Percentiles rank a stretch among this genome's conserved stretches.
Evolutionary conservation across 140 eudicot species (phyloP).

Genomic region (Ambrosia hybrid): DNA sequence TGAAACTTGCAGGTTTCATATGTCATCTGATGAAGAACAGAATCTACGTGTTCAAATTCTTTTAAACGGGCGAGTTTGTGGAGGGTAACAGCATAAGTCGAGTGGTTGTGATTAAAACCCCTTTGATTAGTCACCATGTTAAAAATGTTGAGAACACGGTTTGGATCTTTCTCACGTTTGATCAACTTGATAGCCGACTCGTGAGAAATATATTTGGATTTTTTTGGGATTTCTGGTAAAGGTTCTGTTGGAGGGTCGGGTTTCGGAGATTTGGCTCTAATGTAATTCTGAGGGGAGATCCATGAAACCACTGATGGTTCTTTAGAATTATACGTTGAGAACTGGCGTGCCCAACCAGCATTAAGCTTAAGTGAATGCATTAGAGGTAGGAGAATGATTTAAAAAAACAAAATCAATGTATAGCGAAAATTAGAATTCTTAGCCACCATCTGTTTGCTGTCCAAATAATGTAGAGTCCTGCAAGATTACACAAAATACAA

Average conservation of each 20-base stretch:
- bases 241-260: conserved; percentile 55
- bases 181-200: conserved; percentile 58
- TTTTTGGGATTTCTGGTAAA: conserved; percentile 43
- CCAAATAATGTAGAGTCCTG: conserved; percentile 21
- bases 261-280: conserved; percentile 27
- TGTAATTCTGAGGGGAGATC: conserved; percentile 56
- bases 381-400: conserved; percentile 4
- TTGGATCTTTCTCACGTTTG: conserved; percentile 65
- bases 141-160: conserved; percentile 55
- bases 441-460: conserved; percentile 19
- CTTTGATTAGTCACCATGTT: conserved; percentile 60
- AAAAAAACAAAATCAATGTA: conserved; percentile 1
- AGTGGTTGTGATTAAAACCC: conserved; percentile 81
- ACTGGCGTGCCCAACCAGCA: conserved; percentile 30
- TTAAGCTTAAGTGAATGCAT: conserved; percentile 35
- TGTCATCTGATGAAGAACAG: conserved; percentile 67
- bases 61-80: conserved; percentile 61
- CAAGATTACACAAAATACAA: conserved; percentile 10
- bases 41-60: conserved; percentile 58
- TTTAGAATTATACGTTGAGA: conserved; percentile 33
- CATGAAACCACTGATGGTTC: conserved; percentile 49
- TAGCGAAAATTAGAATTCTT: conserved; percentile 8
- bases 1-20: conserved; percentile 84
- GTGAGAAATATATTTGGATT: conserved; percentile 61
- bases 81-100: conserved; percentile 70